Evolutionary conservation across 2,329 filamentous ascomycete genomes (phyloP).

Genomic region (Clonostachys rhizophaga): DNA sequence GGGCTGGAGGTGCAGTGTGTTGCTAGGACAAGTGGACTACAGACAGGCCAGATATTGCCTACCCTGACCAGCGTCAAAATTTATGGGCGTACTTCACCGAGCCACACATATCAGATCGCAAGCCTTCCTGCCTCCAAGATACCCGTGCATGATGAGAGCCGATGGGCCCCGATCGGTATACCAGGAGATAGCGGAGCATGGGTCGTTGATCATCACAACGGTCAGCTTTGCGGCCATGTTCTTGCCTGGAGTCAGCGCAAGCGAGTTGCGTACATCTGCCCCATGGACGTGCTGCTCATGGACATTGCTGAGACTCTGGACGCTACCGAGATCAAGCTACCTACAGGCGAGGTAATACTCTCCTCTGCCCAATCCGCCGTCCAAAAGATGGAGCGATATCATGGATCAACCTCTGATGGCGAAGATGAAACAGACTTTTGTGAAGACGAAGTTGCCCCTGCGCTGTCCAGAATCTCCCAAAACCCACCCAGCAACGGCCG

Average conservation of each 20-base stretch:
- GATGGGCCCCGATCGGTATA: slow-evolving; percentile 48
- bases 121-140: slow-evolving; percentile 21
- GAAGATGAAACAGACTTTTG: too few relatives aligned
- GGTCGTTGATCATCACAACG: slow-evolving; percentile 78
- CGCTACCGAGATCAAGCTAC: slow-evolving; percentile 66
- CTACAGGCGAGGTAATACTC: slow-evolving; percentile 47
- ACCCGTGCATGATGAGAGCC: slow-evolving; percentile 8
- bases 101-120: slow-evolving; percentile 61
- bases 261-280: slow-evolving; percentile 84
- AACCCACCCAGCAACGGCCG: too few relatives aligned
- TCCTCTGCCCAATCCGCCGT: slow-evolving; percentile 8
- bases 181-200: slow-evolving; percentile 92
- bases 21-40: slow-evolving; percentile 80
- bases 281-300: slow-evolving; percentile 84
- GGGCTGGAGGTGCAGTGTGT: slow-evolving; percentile 81
- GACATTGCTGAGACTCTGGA: slow-evolving; percentile 80
- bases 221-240: slow-evolving; percentile 82
- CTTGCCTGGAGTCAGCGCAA: slow-evolving; percentile 81
- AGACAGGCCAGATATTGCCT: slow-evolving; percentile 71
- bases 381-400: too few relatives aligned
- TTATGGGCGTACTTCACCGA: slow-evolving; percentile 76
- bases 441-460: too few relatives aligned
- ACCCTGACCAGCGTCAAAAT: slow-evolving; percentile 83
- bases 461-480: too few relatives aligned
- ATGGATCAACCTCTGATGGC: too few relatives aligned